Evolutionary conservation across 371 early-diverging fungal species (phyloP).

Genomic region (Entomophthora muscae): DNA sequence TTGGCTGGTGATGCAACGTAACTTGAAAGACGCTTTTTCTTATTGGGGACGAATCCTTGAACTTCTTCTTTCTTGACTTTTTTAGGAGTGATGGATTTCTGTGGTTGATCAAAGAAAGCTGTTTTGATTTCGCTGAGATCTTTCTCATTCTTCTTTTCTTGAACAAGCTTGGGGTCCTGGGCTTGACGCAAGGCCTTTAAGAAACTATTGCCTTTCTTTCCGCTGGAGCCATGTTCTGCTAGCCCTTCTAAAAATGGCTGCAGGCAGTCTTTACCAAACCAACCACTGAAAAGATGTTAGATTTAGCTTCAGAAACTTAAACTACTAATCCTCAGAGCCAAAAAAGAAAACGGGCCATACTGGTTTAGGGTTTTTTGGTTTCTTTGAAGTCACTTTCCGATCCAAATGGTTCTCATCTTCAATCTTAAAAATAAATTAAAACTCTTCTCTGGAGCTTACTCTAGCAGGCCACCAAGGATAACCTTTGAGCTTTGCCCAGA

Average conservation of each 20-base stretch:
- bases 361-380: constrained; percentile 27
- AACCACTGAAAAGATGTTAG: neutral
- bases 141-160: neutral
- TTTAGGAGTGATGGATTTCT: neutral
- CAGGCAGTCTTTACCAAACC: constrained; percentile 5
- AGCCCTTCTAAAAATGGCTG: neutral
- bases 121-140: neutral
- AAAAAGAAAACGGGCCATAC: constrained; percentile 44
- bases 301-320: constrained; percentile 3
- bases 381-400: constrained; percentile 29
- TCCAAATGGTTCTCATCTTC: constrained; percentile 33
- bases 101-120: neutral
- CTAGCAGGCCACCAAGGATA: constrained; percentile 67
- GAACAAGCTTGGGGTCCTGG: neutral
- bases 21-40: neutral
- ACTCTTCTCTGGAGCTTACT: constrained; percentile 28
- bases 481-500: constrained; percentile 53
- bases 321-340: constrained; percentile 57
- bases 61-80: neutral
- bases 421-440: constrained; percentile 30
- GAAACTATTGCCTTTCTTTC: neutral
- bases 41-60: neutral
- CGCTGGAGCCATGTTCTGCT: neutral
- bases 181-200: neutral
- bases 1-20: neutral